A percentile compares a stretch with the other conserved stretches of the same genome.
Conservation (phyloP, 495 filamentous ascomycete genomes). For the Aspergillus campestris region DNA sequence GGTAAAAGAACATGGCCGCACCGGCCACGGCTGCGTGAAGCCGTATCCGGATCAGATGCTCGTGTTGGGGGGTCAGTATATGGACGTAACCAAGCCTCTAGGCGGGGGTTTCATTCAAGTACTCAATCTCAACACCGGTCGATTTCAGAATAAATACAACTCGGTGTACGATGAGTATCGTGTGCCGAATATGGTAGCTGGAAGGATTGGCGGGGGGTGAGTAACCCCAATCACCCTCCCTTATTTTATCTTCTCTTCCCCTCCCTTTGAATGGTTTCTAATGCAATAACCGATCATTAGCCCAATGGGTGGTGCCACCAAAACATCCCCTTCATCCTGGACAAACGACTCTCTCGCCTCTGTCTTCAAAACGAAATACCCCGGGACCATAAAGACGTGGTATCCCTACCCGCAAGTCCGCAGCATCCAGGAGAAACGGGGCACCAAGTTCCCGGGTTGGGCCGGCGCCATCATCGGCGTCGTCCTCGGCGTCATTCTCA, state of each 20-base stretch:
- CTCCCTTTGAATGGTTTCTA: background rate
- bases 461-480: conserved; percentile 59
- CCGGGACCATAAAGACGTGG: conserved; percentile 44
- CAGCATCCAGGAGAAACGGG: background rate
- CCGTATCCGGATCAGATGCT: conserved; percentile 70
- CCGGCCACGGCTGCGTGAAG: conserved; percentile 55
- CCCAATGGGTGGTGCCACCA: conserved; percentile 50
- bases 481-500: conserved; percentile 51
- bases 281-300: background rate
- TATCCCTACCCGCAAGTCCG: conserved; percentile 57
- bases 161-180: conserved; percentile 48
- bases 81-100: conserved; percentile 36
- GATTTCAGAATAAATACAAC: conserved; percentile 53
- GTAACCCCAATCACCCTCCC: conserved; percentile 3
- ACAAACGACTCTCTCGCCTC: conserved; percentile 36
- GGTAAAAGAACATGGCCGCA: conserved; percentile 40
- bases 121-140: conserved; percentile 53
- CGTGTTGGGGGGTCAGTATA: conserved; percentile 48
- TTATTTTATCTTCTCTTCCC: conserved; percentile 13
- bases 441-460: conserved; percentile 47
- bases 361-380: conserved; percentile 51
- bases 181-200: conserved; percentile 49
- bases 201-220: conserved; percentile 54
- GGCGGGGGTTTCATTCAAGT: conserved; percentile 46
- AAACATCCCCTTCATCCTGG: conserved; percentile 41